Evolutionary conservation across 371 early-diverging fungal genomes (phyloP).

Genomic region (Dentiscutata heterogama): DNA sequence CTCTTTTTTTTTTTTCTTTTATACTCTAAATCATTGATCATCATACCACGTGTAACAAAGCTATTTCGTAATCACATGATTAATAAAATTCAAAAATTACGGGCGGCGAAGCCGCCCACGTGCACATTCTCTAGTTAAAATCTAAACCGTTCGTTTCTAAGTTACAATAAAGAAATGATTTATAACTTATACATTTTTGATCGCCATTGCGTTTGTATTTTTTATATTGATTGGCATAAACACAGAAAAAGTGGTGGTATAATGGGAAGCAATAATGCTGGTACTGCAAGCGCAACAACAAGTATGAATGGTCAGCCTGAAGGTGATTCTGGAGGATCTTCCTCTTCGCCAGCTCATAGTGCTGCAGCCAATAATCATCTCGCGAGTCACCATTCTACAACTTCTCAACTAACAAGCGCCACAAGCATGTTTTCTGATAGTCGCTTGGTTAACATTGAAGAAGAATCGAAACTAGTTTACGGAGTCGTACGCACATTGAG

Average conservation of each 20-base stretch:
- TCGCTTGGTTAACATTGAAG: slow-evolving; percentile 75
- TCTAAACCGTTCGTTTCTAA: not conserved
- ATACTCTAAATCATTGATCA: too few species aligned
- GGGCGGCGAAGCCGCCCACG: too few species aligned
- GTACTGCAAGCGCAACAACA: slow-evolving; percentile 36
- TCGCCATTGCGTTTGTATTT: slow-evolving; percentile 92
- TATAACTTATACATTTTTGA: slow-evolving; percentile 94
- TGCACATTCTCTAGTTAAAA: too few species aligned
- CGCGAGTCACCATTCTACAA: slow-evolving; percentile 48
- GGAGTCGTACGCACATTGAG: slow-evolving; percentile 90
- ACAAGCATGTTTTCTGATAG: slow-evolving; percentile 55
- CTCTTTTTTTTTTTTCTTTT: too few species aligned
- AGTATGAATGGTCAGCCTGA: slow-evolving; percentile 36
- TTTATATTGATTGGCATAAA: slow-evolving; percentile 80
- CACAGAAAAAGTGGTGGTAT: slow-evolving; percentile 48
- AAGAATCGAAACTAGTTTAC: slow-evolving; percentile 94
- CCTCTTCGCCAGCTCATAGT: not conserved
- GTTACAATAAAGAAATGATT: slow-evolving; percentile 60
- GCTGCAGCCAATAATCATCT: slow-evolving; percentile 11
- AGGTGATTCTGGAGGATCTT: not conserved
- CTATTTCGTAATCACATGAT: too few species aligned
- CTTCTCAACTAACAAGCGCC: slow-evolving; percentile 47
- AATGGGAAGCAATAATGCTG: slow-evolving; percentile 49
- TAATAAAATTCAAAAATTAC: too few species aligned
- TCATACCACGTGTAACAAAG: too few species aligned